Evolutionary conservation across 2,329 filamentous ascomycete species (phyloP), one percentile per base, ranked within the genome.

Genomic region (Venturia aucupariae): DNA sequence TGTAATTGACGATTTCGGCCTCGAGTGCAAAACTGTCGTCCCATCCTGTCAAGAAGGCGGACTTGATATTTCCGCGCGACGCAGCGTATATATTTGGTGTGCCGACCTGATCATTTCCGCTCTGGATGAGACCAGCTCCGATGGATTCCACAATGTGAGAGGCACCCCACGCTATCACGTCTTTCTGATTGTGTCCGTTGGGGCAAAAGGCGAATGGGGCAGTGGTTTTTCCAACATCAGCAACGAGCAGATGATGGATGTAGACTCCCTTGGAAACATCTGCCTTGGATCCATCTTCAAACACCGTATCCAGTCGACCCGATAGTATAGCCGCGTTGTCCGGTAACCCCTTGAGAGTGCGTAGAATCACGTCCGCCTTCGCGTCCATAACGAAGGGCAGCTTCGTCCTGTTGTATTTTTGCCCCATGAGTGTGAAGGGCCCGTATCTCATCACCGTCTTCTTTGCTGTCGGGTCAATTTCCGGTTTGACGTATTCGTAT

Each of bases 1-100:
- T 62, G 13, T 62, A 62, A 15, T 62, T 62, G 61, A 62, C 61
- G 13, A 62, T 62, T 24, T 62, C 61, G 15, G 61, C 61, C 30
- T 62, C 61, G 17, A 62, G 13, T 8, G 24, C 30, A 32, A 62
- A 62, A 19, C 15, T 51, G 19, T 62, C 61, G 54, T 62, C 46
- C 42, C 41, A 62, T 41, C 61, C 61, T 10, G 61, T 62, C 41
- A 62, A 6, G 30, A 62, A 62, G 1, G 41, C 61, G 1, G 35
- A 42, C 13, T 62, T 62, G 24, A 62, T 62, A 24, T 24, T 19
- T 1, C 61, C 46, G 19, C 15, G 39, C 19, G 27, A 17, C 13
- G 61, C 24, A 19, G 61, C 61, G 8, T 54, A 62, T 8, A 62
- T 24, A 27, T 46, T 62, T 17, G 61, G 42, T 2, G 30, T 54